Evolutionary conservation across 208 protist species (phyloP).

Genomic region (Leishmania turanica): DNA sequence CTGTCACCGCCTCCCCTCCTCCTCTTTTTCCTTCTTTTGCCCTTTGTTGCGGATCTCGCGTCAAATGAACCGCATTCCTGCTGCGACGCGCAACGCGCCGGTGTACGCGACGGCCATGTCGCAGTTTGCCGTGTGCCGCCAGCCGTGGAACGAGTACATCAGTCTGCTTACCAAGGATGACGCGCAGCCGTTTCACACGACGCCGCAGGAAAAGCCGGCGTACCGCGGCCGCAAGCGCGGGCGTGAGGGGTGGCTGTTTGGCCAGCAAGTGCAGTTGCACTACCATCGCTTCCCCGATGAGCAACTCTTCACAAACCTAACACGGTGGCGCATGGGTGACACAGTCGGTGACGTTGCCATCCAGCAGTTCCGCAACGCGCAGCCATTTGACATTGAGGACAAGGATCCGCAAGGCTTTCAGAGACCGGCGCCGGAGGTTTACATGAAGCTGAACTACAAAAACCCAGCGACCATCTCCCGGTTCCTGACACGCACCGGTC

Average conservation of each 20-base stretch:
- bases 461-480: conserved; percentile 90
- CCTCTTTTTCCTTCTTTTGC: neutral
- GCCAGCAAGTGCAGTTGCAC: conserved; percentile 89
- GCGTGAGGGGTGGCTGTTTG: conserved; percentile 87
- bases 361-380: conserved; percentile 91
- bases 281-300: conserved; percentile 91
- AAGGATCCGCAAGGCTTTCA: conserved; percentile 85
- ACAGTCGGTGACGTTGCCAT: conserved; percentile 86
- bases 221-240: conserved; percentile 86
- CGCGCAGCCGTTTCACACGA: conserved; percentile 71
- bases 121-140: conserved; percentile 82
- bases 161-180: conserved; percentile 76
- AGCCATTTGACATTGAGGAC: conserved; percentile 87
- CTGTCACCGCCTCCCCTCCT: neutral
- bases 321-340: conserved; percentile 84
- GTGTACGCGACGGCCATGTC: conserved; percentile 74
- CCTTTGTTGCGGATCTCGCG: neutral
- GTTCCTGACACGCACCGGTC: conserved; percentile 87
- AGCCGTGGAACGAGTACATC: conserved; percentile 89
- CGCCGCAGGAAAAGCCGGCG: conserved; percentile 77
- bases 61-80: conserved; percentile 39
- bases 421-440: conserved; percentile 78
- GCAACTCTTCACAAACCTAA: conserved; percentile 85
- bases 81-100: conserved; percentile 36
- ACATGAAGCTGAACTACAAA: conserved; percentile 95